Conservation (phyloP, 2,329 filamentous ascomycete species). For the Magnaporthiopsis incrustans region DNA sequence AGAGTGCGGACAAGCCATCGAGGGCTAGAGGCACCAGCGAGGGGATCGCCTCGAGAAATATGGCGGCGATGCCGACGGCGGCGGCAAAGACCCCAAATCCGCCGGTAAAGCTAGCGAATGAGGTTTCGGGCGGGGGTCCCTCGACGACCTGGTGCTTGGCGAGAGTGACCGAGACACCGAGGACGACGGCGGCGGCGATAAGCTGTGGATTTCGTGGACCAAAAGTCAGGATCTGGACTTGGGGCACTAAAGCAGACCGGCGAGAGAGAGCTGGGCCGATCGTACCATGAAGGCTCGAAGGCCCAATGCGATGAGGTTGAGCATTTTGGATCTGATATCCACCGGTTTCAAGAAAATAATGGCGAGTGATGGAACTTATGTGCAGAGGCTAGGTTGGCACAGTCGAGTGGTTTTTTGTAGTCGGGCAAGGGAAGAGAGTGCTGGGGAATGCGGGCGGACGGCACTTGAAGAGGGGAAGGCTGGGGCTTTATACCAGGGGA, state of each 20-base stretch:
- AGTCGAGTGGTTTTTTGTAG: background rate
- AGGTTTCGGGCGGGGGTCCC: constrained; percentile 21
- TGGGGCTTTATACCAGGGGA: background rate
- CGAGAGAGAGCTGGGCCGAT: background rate
- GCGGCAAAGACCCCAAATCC: constrained; percentile 24
- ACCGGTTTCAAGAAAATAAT: background rate
- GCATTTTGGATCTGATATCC: constrained; percentile 2
- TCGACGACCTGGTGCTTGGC: constrained; percentile 22
- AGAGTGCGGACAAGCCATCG: constrained; percentile 21
- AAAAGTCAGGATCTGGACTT: background rate
- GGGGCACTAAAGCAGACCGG: background rate
- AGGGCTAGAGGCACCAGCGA: constrained; percentile 16
- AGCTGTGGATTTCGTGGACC: constrained; percentile 15
- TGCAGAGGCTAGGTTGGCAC: background rate
- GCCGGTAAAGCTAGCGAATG: constrained; percentile 24
- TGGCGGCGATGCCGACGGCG: constrained; percentile 17
- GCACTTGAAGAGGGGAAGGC: background rate
- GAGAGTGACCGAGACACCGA: constrained; percentile 23
- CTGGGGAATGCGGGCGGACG: too few species aligned
- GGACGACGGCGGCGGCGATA: constrained; percentile 22
- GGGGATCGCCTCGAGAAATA: constrained; percentile 23
- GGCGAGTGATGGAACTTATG: background rate
- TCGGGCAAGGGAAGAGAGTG: background rate
- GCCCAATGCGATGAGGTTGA: constrained; percentile 6
- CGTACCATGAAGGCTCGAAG: constrained; percentile 10